Conservation (phyloP, 139 green algal genomes). For the Chlamydomonas incerta region DNA sequence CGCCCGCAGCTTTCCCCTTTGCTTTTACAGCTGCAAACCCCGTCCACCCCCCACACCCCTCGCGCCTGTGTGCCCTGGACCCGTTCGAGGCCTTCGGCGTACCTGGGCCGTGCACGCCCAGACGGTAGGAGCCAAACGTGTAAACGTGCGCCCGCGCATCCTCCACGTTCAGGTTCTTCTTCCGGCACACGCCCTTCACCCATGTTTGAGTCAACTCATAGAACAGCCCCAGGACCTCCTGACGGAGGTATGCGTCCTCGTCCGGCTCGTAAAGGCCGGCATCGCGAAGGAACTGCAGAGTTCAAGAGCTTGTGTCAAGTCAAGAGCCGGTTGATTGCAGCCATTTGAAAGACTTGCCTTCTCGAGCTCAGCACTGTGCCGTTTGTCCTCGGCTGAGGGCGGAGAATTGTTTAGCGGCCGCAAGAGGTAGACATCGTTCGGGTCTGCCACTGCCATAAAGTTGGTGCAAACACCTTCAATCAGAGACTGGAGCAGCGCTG, state of each 20-base stretch:
- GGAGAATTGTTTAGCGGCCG: neutral
- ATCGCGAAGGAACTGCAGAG: conserved; percentile 60
- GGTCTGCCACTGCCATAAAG: no score
- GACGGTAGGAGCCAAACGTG: conserved; percentile 95
- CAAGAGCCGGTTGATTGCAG: neutral
- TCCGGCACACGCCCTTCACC: conserved; percentile 65
- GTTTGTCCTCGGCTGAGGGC: conserved; percentile 40
- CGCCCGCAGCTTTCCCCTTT: no score
- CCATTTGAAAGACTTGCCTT: conserved; percentile 24
- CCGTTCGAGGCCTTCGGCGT: no score
- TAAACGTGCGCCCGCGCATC: conserved; percentile 92
- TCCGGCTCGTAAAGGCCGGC: conserved; percentile 71
- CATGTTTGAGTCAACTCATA: conserved; percentile 78
- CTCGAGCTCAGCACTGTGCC: conserved; percentile 59
- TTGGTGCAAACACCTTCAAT: no score
- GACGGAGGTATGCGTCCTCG: conserved; percentile 63
- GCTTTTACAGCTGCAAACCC: no score
- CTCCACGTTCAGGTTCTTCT: conserved; percentile 57
- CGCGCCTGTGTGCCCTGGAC: no score
- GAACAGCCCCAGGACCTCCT: conserved; percentile 74
- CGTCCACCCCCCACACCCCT: neutral
- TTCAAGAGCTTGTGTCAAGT: no score
- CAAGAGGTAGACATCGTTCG: conserved; percentile 33
- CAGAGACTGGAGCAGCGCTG: no score
- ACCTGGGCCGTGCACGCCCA: conserved; percentile 95